Conservation (phyloP, 208 protist genomes). For the Leishmania guyanensis region DNA sequence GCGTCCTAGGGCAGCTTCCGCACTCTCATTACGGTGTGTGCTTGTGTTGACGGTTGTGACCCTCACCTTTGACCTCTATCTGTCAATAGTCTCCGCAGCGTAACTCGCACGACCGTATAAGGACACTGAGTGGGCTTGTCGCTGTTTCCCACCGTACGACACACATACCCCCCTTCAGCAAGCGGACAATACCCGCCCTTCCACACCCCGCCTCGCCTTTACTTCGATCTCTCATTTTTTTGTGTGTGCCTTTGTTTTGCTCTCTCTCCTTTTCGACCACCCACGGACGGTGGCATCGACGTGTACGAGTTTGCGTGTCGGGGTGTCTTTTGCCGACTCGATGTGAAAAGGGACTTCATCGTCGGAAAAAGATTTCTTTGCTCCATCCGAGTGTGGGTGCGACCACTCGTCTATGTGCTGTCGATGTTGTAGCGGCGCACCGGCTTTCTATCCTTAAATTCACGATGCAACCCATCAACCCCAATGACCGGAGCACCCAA, state of each 20-base stretch:
- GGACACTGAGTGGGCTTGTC: background rate
- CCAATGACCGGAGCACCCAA: constrained; percentile 40
- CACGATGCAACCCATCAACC: constrained; percentile 59
- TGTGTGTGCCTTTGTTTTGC: background rate
- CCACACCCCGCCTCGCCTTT: background rate
- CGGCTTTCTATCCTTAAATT: background rate
- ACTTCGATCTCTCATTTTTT: background rate
- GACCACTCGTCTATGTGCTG: background rate
- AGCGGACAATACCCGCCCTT: background rate
- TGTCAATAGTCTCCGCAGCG: background rate
- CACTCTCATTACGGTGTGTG: background rate
- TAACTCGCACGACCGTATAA: background rate
- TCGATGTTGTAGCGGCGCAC: background rate
- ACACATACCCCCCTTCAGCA: background rate
- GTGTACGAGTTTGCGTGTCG: background rate
- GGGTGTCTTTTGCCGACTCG: background rate
- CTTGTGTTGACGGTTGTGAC: background rate
- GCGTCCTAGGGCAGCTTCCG: background rate
- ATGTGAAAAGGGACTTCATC: background rate
- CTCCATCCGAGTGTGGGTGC: background rate
- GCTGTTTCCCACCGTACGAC: background rate
- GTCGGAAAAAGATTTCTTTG: too few species aligned
- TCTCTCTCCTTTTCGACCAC: background rate
- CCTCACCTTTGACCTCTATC: background rate
- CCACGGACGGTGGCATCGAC: background rate